These are phyloP conservation scores for Aspergillus quadricinctus DNA, from an alignment of 2,329 filamentous ascomycete species.

Conservation along the genomic window DNA sequence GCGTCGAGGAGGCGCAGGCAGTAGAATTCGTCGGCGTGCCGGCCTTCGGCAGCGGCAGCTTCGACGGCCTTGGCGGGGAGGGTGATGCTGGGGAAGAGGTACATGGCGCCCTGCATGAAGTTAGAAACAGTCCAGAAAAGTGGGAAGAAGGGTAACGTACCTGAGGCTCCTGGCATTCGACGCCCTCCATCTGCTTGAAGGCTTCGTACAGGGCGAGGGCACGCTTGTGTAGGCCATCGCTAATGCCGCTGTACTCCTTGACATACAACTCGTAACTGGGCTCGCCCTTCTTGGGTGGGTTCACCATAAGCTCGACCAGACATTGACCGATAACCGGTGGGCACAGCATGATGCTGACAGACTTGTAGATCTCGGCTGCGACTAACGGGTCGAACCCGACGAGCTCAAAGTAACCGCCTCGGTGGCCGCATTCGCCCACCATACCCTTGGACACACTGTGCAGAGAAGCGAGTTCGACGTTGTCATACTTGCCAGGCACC, in stretches of 20 bases:
- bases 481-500: constrained; percentile 70
- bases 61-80: constrained; percentile 71
- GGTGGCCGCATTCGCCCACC: constrained; percentile 97
- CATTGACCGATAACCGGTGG: constrained; percentile 94
- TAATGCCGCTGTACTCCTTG: constrained; percentile 80
- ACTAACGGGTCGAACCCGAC: constrained; percentile 82
- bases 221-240: constrained; percentile 69
- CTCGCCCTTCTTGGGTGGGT: constrained; percentile 79
- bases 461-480: constrained; percentile 82
- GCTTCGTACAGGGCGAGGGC: constrained; percentile 83
- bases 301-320: constrained; percentile 95
- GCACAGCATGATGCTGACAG: constrained; percentile 94
- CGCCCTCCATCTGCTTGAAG: constrained; percentile 92
- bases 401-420: constrained; percentile 96
- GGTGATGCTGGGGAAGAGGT: constrained; percentile 92
- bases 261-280: constrained; percentile 80
- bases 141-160: constrained; percentile 35
- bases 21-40: constrained; percentile 87
- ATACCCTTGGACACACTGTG: constrained; percentile 97
- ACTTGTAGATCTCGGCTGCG: constrained; percentile 95
- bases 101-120: constrained; percentile 76
- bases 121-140: background rate
- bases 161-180: constrained; percentile 79
- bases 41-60: constrained; percentile 69
- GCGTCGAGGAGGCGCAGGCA: constrained; percentile 84